Evolutionary conservation across 2,329 filamentous ascomycete species (phyloP), one percentile per base, ranked within the genome.

Genomic region (Trichophyton verrucosum): DNA sequence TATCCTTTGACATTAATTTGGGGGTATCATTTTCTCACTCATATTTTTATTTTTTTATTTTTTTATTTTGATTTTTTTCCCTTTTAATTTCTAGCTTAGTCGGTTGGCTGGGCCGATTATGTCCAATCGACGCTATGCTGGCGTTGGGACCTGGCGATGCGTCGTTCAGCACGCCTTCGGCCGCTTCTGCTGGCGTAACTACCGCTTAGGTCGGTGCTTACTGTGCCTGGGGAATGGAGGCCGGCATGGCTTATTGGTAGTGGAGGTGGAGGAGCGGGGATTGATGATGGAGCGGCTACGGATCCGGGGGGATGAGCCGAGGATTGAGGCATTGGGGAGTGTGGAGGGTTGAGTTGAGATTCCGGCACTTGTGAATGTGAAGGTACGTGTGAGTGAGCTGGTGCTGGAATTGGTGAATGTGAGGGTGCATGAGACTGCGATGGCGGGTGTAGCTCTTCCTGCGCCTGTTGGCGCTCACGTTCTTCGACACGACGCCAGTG

Each of bases 181-280:
- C 78, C 70, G 56, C 81, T 74, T 66, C 82, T 82, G 62, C 76
- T 80, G 1, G 79, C 81, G 65, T 81, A 82, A 61, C 80, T 74
- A 38, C 75, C 72, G 64, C 76, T 77, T 20, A 75, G 74, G 61
- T 79, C 78, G 1, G 77, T 80, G 8, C 77, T 79, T 3, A 76
- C 77, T 60, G 70, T 76, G 47, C 76, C 77, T 33, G 74, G 74
- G 0, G 74, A 76, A 3, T 71, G 70, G 58, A 76, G 77, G 15
- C 73, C 71, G 6, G 72, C 42, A 17, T 44, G 57, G 22, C 57
- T 44, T 15, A 46, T 59, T 24, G 40, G 38, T 17, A 67, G 72
- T 7, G 75, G 74, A 22, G 73, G 73, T 1, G 72, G 73, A 49
- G 61, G 62, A 46, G 17, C 58, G 49, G 46, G 57, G 24, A 56